phyloP scores from a whole-genome alignment of 768 basidiomycete species.

The Lentinula sp. region DNA sequence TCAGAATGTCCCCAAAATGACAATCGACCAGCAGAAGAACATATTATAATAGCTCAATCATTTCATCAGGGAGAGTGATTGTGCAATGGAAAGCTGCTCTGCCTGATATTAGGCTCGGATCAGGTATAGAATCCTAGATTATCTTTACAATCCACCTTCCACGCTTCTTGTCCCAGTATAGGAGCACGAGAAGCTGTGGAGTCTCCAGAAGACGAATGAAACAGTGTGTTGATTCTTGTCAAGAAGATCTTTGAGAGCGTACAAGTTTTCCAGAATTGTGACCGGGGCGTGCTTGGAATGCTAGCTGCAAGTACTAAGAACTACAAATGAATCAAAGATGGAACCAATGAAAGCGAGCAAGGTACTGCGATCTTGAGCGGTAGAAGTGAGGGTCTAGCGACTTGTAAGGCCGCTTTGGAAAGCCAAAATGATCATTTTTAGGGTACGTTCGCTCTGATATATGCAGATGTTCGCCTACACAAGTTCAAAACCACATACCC shows the following conservation, averaged over 20 bases:
- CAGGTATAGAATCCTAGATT: background rate
- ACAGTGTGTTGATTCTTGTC: slow-evolving; percentile 77
- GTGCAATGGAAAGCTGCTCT: slow-evolving; percentile 75
- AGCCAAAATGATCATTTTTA: slow-evolving; percentile 57
- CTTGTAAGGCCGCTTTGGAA: slow-evolving; percentile 87
- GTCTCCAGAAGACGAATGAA: slow-evolving; percentile 76
- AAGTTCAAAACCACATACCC: no score
- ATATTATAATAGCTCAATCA: slow-evolving; percentile 93
- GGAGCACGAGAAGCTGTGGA: slow-evolving; percentile 48
- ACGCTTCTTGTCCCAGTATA: slow-evolving; percentile 77
- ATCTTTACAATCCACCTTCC: slow-evolving; percentile 51
- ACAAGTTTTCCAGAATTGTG: slow-evolving; percentile 72
- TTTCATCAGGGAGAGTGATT: slow-evolving; percentile 70
- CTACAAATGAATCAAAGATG: background rate
- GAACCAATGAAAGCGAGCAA: slow-evolving; percentile 13
- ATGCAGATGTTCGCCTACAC: no score
- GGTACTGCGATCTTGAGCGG: slow-evolving; percentile 81
- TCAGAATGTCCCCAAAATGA: slow-evolving; percentile 76
- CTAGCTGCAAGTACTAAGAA: slow-evolving; percentile 39
- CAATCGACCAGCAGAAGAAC: slow-evolving; percentile 92
- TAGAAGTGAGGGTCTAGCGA: slow-evolving; percentile 82
- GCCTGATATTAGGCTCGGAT: slow-evolving; percentile 38
- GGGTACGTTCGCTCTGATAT: slow-evolving; percentile 35
- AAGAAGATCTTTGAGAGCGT: slow-evolving; percentile 68
- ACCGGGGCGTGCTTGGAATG: slow-evolving; percentile 59